A percentile compares a stretch with the other conserved stretches of the same genome.
Conservation (phyloP, 768 basidiomycete genomes). For the Boletus reticuloceps region DNA sequence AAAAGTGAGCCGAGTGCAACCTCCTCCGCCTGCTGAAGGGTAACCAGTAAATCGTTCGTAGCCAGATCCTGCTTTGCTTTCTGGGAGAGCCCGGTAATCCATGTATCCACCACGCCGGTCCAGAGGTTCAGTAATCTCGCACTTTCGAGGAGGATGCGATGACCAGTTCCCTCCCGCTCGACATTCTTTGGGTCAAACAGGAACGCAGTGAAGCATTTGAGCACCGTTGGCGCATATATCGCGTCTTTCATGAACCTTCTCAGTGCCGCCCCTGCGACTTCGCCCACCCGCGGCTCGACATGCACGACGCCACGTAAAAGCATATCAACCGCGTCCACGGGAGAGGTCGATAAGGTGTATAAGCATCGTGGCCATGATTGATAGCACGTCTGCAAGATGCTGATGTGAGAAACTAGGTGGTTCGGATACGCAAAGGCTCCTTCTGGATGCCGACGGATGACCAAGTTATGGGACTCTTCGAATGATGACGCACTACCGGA, state of each 20-base stretch:
- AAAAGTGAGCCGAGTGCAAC: slow-evolving; percentile 75
- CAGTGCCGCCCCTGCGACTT: slow-evolving; percentile 66
- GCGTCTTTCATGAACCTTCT: slow-evolving; percentile 70
- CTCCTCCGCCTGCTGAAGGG: slow-evolving; percentile 51
- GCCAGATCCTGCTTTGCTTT: slow-evolving; percentile 38
- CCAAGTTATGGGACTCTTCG: slow-evolving; percentile 67
- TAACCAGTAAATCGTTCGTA: slow-evolving; percentile 40
- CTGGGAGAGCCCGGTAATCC: slow-evolving; percentile 52
- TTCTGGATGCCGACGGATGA: slow-evolving; percentile 68
- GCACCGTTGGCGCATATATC: slow-evolving; percentile 50
- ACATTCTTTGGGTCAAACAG: slow-evolving; percentile 70
- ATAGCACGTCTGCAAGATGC: slow-evolving; percentile 72
- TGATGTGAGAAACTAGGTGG: slow-evolving; percentile 58
- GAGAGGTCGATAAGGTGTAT: slow-evolving; percentile 47
- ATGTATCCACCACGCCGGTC: slow-evolving; percentile 66
- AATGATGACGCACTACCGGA: slow-evolving; percentile 43
- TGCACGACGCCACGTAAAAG: slow-evolving; percentile 82
- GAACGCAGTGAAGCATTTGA: slow-evolving; percentile 65
- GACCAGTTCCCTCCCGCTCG: slow-evolving; percentile 58
- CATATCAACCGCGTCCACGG: slow-evolving; percentile 70
- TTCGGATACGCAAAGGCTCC: slow-evolving; percentile 65
- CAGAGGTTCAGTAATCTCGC: slow-evolving; percentile 68
- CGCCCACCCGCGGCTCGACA: slow-evolving; percentile 71
- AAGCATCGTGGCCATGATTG: slow-evolving; percentile 66
- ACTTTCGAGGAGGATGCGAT: slow-evolving; percentile 65